Percentiles rank a stretch among this genome's conserved stretches.
These are phyloP conservation scores for Aegilops umbellulata DNA, from an alignment of 176 grass and related monocot species.

Conservation along the genomic window DNA sequence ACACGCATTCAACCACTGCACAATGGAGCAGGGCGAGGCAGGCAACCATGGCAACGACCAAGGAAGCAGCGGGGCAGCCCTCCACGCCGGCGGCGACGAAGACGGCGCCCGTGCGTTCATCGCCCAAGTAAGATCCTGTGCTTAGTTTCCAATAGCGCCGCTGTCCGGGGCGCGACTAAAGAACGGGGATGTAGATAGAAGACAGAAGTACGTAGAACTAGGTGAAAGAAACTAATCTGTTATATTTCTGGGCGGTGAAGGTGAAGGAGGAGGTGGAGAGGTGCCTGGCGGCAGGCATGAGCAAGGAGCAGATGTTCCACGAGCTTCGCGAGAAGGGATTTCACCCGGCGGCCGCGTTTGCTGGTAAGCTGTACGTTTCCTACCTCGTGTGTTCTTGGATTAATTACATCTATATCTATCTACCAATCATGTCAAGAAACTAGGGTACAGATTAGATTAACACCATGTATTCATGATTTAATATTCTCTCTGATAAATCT, in stretches of 20 bases:
- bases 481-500: not conserved
- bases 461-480: not conserved
- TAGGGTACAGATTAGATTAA: not conserved
- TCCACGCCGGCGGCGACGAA: not conserved
- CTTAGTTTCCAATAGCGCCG: not conserved
- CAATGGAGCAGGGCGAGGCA: not conserved
- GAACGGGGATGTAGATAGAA: not conserved
- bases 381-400: not conserved
- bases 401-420: too few relatives aligned
- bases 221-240: not conserved
- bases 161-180: not conserved
- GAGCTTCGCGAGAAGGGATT: not conserved
- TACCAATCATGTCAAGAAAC: not conserved
- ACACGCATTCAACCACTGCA: too few relatives aligned
- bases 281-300: slow-evolving; percentile 10
- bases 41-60: not conserved
- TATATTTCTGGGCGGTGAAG: not conserved
- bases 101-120: not conserved
- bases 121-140: not conserved
- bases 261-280: slow-evolving; percentile 13
- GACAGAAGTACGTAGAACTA: too few relatives aligned
- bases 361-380: not conserved
- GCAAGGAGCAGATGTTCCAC: slow-evolving; percentile 11
- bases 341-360: not conserved
- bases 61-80: not conserved